Conservation (phyloP, 129 eudicot species). For the Saposhnikovia divaricata region DNA sequence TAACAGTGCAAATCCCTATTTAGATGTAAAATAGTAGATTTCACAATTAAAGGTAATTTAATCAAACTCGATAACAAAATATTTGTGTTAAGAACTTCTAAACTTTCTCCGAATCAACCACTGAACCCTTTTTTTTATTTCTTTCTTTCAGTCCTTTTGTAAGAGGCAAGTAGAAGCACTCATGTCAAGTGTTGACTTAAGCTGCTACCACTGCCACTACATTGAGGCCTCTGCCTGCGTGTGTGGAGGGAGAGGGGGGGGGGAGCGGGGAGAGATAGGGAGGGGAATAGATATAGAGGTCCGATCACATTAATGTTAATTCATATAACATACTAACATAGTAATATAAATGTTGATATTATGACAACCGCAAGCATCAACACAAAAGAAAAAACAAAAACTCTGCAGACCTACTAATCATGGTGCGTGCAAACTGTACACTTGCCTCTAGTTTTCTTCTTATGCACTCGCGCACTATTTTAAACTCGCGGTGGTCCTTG, state of each 20-base stretch:
- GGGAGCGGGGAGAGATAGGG: background rate
- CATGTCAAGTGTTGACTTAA: background rate
- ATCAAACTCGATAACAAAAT: background rate
- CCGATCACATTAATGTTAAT: background rate
- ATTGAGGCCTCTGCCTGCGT: background rate
- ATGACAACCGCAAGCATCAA: background rate
- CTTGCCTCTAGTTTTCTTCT: constrained; percentile 75
- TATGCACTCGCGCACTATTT: constrained; percentile 79
- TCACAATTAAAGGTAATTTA: background rate
- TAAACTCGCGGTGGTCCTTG: constrained; percentile 80
- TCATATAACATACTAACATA: background rate
- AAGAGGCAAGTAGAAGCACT: background rate
- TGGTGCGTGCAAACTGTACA: background rate
- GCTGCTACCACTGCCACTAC: background rate
- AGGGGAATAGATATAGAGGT: background rate
- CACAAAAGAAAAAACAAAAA: background rate
- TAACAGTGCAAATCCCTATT: background rate
- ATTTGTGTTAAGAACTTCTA: background rate
- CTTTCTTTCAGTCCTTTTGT: background rate
- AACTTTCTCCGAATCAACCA: background rate
- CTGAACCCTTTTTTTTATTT: background rate
- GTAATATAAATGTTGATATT: background rate
- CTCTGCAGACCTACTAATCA: background rate
- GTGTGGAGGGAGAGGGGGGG: background rate
- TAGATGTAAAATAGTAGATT: background rate